phyloP scores from a whole-genome alignment of 2,329 filamentous ascomycete genomes.

The Pseudopyricularia javanii region DNA sequence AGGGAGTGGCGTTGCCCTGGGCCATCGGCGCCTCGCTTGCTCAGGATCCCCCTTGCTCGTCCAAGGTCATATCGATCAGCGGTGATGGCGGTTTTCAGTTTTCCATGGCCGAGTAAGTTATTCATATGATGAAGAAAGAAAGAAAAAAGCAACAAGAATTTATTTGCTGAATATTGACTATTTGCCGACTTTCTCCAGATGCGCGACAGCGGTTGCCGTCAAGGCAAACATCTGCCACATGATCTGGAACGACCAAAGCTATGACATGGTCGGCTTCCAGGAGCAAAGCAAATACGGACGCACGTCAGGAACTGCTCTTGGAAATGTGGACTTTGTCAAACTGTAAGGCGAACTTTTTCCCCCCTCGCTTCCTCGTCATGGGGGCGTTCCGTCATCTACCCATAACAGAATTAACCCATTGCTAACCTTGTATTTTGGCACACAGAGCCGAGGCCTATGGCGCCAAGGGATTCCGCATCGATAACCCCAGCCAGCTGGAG shows the following conservation, averaged over 20 bases:
- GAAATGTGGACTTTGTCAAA: constrained; percentile 33
- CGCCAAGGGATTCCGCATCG: constrained; percentile 28
- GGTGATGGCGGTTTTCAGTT: constrained; percentile 38
- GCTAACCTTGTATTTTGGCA: constrained; percentile 5
- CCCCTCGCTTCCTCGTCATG: too few relatives aligned
- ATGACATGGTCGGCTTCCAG: constrained; percentile 39
- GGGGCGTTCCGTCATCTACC: neutral
- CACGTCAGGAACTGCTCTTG: constrained; percentile 26
- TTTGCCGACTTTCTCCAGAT: constrained; percentile 3
- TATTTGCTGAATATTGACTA: too few relatives aligned
- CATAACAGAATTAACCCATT: neutral
- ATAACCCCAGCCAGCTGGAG: constrained; percentile 24
- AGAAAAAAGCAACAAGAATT: neutral
- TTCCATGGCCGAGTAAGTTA: constrained; percentile 24
- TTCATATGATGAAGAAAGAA: too few relatives aligned
- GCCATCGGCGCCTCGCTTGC: constrained; percentile 31
- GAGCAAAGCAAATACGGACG: constrained; percentile 36
- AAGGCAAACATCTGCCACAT: constrained; percentile 36
- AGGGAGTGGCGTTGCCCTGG: constrained; percentile 14
- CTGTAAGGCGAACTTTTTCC: neutral
- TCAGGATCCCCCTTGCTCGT: constrained; percentile 25
- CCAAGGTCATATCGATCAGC: constrained; percentile 29
- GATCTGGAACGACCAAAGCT: constrained; percentile 35
- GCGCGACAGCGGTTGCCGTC: constrained; percentile 31
- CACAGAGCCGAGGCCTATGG: constrained; percentile 29